Conservation (phyloP, 2,329 filamentous ascomycete genomes). For the Ophiostoma ips region DNA sequence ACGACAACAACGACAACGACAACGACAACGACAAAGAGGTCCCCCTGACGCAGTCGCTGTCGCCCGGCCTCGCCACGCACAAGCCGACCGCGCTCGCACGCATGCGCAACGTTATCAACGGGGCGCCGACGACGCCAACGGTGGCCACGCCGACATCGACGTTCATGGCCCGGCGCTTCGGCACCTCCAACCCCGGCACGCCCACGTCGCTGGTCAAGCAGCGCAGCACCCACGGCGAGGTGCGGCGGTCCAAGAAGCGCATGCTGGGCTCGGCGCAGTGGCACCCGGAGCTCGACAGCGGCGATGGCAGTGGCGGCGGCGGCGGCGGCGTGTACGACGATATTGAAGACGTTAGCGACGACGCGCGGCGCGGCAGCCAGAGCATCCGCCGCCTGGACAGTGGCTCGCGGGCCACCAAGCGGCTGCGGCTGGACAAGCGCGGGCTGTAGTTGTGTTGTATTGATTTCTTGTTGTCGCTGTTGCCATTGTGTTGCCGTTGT, state of each 20-base stretch:
- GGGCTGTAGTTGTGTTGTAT: neutral
- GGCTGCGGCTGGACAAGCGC: neutral
- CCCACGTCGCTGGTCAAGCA: neutral
- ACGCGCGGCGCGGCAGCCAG: neutral
- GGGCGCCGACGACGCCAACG: neutral
- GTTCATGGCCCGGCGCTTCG: neutral
- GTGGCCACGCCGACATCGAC: neutral
- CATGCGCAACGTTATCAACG: neutral
- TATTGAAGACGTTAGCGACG: slow-evolving; percentile 8
- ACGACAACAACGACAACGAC: neutral
- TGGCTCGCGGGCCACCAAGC: slow-evolving; percentile 2
- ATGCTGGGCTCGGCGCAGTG: slow-evolving; percentile 5
- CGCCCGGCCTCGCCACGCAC: slow-evolving; percentile 3
- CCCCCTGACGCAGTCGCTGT: slow-evolving; percentile 5
- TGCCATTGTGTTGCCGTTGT: too few relatives aligned
- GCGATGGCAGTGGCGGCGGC: neutral
- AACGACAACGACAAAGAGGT: neutral
- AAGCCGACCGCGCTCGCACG: neutral
- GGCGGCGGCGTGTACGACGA: slow-evolving; percentile 3
- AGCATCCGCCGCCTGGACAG: neutral
- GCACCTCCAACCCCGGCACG: neutral
- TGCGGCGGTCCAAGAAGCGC: slow-evolving; percentile 6
- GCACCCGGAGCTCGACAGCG: neutral
- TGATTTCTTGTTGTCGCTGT: too few relatives aligned
- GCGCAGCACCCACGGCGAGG: neutral